phyloP scores from a whole-genome alignment of 306 rosid species.

The Corylus americana region DNA sequence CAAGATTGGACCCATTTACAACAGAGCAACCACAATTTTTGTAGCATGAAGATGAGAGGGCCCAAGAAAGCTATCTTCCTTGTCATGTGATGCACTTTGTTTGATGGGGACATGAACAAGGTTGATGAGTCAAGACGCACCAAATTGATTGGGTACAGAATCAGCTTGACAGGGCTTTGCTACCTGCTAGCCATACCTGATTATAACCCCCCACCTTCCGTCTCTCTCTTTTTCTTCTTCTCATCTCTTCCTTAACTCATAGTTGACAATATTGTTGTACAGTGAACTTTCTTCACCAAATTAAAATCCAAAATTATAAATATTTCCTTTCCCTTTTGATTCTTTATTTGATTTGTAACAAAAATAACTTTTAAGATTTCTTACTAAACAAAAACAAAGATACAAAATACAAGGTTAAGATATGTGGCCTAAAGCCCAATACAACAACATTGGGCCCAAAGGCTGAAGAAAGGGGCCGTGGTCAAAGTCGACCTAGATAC shows the following conservation, averaged over 20 bases:
- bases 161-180: constrained; percentile 38
- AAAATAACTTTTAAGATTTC: too few relatives aligned
- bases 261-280: neutral
- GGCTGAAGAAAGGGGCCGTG: too few relatives aligned
- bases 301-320: too few relatives aligned
- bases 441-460: too few relatives aligned
- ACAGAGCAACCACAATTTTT: neutral
- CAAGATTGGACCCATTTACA: neutral
- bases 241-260: neutral
- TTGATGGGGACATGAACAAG: neutral
- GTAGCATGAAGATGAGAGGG: neutral
- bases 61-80: neutral
- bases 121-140: constrained; percentile 31
- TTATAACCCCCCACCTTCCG: constrained; percentile 36
- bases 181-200: constrained; percentile 40
- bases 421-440: too few relatives aligned
- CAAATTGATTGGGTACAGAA: constrained; percentile 29
- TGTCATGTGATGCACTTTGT: neutral
- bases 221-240: neutral
- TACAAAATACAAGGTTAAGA: too few relatives aligned
- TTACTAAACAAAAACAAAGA: too few relatives aligned
- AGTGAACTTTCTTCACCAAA: too few relatives aligned
- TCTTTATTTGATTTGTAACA: too few relatives aligned
- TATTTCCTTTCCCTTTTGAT: too few relatives aligned
- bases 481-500: too few relatives aligned